Evolutionary conservation across 2,329 filamentous ascomycete species (phyloP).

Genomic region (Botryotinia narcissicola): DNA sequence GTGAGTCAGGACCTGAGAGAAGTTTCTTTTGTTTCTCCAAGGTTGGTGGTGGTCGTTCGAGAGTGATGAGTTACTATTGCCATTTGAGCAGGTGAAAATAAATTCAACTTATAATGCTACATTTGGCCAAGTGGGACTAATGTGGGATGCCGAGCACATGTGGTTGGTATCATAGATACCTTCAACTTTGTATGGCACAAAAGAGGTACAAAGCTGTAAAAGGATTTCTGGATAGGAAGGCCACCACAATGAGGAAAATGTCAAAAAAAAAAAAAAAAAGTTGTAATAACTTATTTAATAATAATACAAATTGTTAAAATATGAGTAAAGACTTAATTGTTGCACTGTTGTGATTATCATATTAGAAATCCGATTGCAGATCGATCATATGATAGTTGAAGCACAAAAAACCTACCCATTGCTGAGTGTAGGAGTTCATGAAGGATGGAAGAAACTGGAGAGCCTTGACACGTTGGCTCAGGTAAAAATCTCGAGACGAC

Average conservation of each 20-base stretch:
- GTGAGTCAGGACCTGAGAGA: not conserved
- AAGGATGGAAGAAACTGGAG: not conserved
- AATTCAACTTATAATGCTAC: not conserved
- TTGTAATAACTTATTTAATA: no score
- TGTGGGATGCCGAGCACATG: not conserved
- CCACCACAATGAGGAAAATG: not conserved
- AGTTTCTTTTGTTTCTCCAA: not conserved
- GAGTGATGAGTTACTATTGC: not conserved
- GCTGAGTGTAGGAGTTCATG: not conserved
- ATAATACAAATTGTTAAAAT: no score
- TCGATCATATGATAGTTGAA: not conserved
- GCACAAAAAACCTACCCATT: not conserved
- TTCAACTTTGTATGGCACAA: not conserved
- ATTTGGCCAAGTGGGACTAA: not conserved
- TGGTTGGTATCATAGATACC: not conserved
- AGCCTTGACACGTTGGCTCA: not conserved
- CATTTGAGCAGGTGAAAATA: not conserved
- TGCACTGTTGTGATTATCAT: not conserved
- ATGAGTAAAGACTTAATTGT: no score
- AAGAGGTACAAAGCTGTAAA: not conserved
- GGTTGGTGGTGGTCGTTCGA: not conserved
- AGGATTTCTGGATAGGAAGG: not conserved
- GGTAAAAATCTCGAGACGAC: not conserved
- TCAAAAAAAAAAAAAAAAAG: no score
- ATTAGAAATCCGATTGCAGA: not conserved